A percentile compares a stretch with the other conserved stretches of the same genome.
These are phyloP conservation scores for Candida saitoana DNA, from an alignment of 805 yeast species.

Conservation along the genomic window DNA sequence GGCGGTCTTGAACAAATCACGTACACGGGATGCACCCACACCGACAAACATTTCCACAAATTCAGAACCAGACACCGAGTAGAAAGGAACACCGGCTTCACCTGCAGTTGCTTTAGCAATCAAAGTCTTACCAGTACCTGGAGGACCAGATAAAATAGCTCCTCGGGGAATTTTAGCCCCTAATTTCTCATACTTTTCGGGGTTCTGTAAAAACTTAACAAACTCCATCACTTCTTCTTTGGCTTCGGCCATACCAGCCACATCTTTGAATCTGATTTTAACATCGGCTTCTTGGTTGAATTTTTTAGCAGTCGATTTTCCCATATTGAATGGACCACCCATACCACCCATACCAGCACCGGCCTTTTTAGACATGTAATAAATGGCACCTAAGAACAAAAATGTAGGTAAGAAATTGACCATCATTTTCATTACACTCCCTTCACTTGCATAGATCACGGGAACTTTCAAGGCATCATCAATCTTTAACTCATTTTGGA, in stretches of 20 bases:
- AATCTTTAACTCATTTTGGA: conserved; percentile 66
- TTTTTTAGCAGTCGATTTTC: conserved; percentile 85
- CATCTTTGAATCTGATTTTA: conserved; percentile 85
- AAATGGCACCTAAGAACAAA: conserved; percentile 81
- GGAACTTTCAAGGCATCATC: conserved; percentile 70
- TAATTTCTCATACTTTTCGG: conserved; percentile 80
- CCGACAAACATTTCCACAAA: conserved; percentile 99
- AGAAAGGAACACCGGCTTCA: conserved; percentile 97
- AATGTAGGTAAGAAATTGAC: conserved; percentile 85
- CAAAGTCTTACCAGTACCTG: conserved; percentile 98
- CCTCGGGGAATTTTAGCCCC: conserved; percentile 99
- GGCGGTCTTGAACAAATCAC: conserved; percentile 90
- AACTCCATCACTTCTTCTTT: conserved; percentile 97
- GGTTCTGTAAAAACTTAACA: conserved; percentile 87
- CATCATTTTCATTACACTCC: conserved; percentile 57
- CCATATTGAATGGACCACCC: conserved; percentile 78
- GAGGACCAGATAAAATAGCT: conserved; percentile 95
- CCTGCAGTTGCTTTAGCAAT: conserved; percentile 99
- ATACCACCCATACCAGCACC: conserved; percentile 70
- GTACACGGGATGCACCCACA: conserved; percentile 97
- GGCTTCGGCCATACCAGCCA: conserved; percentile 96
- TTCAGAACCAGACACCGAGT: conserved; percentile 94
- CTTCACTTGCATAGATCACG: conserved; percentile 71
- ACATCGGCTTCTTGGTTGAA: conserved; percentile 91
- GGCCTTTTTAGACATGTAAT: conserved; percentile 72